Base-by-base conservation (phyloP, 345 rosid species). In the Mercurialis annua region DNA sequence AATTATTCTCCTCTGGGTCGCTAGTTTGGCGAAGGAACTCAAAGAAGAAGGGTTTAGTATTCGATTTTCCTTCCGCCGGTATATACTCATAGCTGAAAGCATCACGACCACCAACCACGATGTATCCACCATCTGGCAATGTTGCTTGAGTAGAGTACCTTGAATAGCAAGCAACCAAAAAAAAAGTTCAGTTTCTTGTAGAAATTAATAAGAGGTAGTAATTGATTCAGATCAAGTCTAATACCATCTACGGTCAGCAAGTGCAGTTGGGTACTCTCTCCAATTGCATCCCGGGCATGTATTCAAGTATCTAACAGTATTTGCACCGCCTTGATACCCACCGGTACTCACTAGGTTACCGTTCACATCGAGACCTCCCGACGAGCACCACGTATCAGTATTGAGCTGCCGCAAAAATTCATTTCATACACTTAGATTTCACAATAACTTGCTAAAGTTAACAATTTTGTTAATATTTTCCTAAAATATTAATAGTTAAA, bases 321-420 rank as follows among this genome's bases (percentile, higher is more conserved):
- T 81, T 17, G 85, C 86, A 29, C 99, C 99, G 12, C 76, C 81
- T 21, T 64, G 73, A 11, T 52, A 87, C 5, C 99, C 99, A 34
- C 99, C 99, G 0, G 96, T 87, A 59, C 96, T 77, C 34, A 91
- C 84, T 20, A 94, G 55, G 26, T 85, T 82, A 2, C 99, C 97
- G 21, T 94, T 84, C 5, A 70, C 5, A 0, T 82, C 76, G 10
- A 94, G 79, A 31, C 95, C 97, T 62, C 99, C 99, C 0, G 97
- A 94, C 14, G 99, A 94, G 64, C 99, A 94, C 99, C 99, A 94
- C 15, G 99, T 90, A 64, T 94, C 99, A 0, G 88, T 85, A 21
- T 69, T 10, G 17, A 88, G 80, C 97, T 88, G 71, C 56, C 4
- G 57, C 26, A 3, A 36, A 29, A 11, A 29, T 0, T n/a, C 20